These are phyloP conservation scores for Phytophthora pinifolia DNA, from an alignment of 352 stramenopile genomes.

Conservation along the genomic window DNA sequence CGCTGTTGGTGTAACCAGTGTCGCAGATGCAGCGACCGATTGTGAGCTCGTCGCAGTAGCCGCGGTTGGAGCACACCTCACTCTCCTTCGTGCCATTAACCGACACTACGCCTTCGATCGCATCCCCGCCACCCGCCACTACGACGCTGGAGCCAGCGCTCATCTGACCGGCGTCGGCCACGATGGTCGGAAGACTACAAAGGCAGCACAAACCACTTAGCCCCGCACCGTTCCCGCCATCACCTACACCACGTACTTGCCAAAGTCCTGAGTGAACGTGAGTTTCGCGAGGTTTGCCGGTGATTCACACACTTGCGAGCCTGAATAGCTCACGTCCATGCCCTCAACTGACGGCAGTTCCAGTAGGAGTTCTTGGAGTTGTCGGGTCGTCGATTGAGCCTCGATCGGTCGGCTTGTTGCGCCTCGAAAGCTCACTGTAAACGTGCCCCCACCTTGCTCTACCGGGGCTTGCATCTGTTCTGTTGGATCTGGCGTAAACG, in stretches of 20 bases:
- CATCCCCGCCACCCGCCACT: slow-evolving; percentile 22
- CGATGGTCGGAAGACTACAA: slow-evolving; percentile 59
- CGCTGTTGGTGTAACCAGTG: slow-evolving; percentile 67
- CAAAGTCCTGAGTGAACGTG: slow-evolving; percentile 83
- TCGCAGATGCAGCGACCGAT: slow-evolving; percentile 65
- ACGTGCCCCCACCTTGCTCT: slow-evolving; percentile 44
- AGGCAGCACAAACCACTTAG: slow-evolving; percentile 8
- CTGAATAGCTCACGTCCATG: slow-evolving; percentile 52
- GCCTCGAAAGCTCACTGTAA: slow-evolving; percentile 67
- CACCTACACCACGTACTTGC: slow-evolving; percentile 46
- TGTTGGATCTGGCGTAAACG: slow-evolving; percentile 37
- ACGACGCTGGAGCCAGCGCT: slow-evolving; percentile 36
- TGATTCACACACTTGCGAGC: slow-evolving; percentile 59
- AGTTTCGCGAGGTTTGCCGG: slow-evolving; percentile 64
- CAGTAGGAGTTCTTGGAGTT: slow-evolving; percentile 40
- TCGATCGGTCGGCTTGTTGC: slow-evolving; percentile 62
- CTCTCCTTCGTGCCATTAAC: slow-evolving; percentile 71
- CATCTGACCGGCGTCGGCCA: slow-evolving; percentile 37
- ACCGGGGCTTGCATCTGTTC: slow-evolving; percentile 49
- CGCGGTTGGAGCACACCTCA: slow-evolving; percentile 64
- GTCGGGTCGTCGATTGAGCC: slow-evolving; percentile 34
- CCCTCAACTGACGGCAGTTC: slow-evolving; percentile 56
- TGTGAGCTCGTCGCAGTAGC: slow-evolving; percentile 55
- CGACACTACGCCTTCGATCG: slow-evolving; percentile 23
- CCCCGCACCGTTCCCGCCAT: neutral